A percentile compares a stretch with the other conserved stretches of the same genome.
Conservation (phyloP, 2,329 filamentous ascomycete genomes). For the Cercospora sojina region DNA sequence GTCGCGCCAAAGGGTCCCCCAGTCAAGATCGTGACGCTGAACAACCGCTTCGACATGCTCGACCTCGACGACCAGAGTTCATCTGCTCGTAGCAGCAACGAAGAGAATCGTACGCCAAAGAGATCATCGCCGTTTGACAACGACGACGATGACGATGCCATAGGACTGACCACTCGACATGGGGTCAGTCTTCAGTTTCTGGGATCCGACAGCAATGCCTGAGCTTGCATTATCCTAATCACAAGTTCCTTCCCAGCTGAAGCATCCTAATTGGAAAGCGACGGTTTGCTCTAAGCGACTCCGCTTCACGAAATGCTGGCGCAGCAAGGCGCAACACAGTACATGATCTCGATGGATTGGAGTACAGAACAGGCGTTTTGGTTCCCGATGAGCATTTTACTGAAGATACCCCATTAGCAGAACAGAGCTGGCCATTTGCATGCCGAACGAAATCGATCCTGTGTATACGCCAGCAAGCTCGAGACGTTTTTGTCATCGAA, state of each 20-base stretch:
- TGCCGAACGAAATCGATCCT: not conserved
- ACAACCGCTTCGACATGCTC: slow-evolving; percentile 64
- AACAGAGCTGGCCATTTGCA: slow-evolving; percentile 4
- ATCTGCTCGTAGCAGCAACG: slow-evolving; percentile 17
- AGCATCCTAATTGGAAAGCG: not conserved
- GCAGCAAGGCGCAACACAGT: not conserved
- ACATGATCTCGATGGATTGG: not conserved
- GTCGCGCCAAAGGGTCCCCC: slow-evolving; percentile 32
- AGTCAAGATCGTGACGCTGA: slow-evolving; percentile 44
- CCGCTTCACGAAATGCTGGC: not conserved
- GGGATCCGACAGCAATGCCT: slow-evolving; percentile 19
- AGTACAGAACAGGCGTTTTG: slow-evolving; percentile 5
- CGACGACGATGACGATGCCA: slow-evolving; percentile 25
- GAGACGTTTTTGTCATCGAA: not conserved
- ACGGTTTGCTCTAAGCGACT: not conserved
- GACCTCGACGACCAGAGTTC: slow-evolving; percentile 47
- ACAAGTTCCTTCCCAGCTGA: not conserved
- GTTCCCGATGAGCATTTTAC: slow-evolving; percentile 8
- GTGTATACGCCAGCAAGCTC: not conserved
- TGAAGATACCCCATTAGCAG: slow-evolving; percentile 27
- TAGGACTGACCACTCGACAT: slow-evolving; percentile 19
- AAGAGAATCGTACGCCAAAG: slow-evolving; percentile 25
- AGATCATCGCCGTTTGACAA: slow-evolving; percentile 15
- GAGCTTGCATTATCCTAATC: not conserved
- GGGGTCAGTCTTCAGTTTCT: slow-evolving; percentile 31